These are phyloP conservation scores for Plectosphaerella sp. DNA, from an alignment of 2,329 filamentous ascomycete genomes.

Conservation along the genomic window DNA sequence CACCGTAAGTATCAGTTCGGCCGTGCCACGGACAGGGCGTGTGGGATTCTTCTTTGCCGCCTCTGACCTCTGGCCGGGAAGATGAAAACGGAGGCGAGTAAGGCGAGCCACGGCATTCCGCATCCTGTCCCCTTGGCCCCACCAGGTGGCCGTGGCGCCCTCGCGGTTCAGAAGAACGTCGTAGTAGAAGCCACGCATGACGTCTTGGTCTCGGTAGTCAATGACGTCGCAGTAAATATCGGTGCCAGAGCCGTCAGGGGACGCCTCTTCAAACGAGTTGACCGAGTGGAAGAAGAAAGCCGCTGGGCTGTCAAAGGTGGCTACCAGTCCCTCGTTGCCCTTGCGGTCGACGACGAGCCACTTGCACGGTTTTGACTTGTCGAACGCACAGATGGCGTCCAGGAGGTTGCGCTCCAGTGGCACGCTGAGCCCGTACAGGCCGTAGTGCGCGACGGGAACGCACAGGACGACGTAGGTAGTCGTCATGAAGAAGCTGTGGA, in stretches of 20 bases:
- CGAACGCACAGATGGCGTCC: constrained; percentile 63
- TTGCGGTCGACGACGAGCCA: constrained; percentile 75
- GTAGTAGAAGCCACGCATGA: constrained; percentile 66
- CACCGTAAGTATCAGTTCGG: constrained; percentile 33
- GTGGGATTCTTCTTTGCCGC: background rate
- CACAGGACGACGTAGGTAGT: constrained; percentile 68
- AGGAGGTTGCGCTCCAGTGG: constrained; percentile 63
- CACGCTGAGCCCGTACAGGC: constrained; percentile 52
- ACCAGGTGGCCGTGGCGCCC: constrained; percentile 37
- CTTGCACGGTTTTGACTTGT: constrained; percentile 47
- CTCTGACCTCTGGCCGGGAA: constrained; percentile 21
- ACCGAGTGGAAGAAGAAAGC: constrained; percentile 78
- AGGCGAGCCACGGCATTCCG: constrained; percentile 32
- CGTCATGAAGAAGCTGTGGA: constrained; percentile 79
- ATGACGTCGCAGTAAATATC: constrained; percentile 63
- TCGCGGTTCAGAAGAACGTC: constrained; percentile 57
- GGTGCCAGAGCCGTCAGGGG: constrained; percentile 18
- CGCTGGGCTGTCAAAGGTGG: constrained; percentile 60
- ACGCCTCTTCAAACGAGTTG: constrained; percentile 67
- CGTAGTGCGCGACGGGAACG: constrained; percentile 62
- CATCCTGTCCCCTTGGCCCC: constrained; percentile 32
- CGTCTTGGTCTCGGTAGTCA: constrained; percentile 58
- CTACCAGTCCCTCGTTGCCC: constrained; percentile 57
- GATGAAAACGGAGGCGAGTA: constrained; percentile 36
- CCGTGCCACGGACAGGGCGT: background rate